Evolutionary conservation across 1,284 basidiomycete species (phyloP), one percentile per base, ranked within the genome.

Genomic region (Boletus sp.): DNA sequence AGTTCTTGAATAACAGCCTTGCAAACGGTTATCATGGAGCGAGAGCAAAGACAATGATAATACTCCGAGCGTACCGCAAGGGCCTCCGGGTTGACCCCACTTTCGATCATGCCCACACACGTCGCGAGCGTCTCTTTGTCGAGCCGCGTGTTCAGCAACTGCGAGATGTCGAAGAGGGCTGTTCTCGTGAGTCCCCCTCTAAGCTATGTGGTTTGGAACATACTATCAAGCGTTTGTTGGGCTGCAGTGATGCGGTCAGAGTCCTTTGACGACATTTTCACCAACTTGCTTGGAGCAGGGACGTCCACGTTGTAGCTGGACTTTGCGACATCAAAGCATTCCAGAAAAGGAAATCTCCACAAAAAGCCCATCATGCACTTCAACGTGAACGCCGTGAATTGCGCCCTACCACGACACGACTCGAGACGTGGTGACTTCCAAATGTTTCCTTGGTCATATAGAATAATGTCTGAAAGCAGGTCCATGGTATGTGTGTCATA

Each of bases 81-180:
- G 2, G 90, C 90, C 59, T 91, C 88, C 5, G 90, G 86, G 59
- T 90, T 91, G 34, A 87, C 86, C 6, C 90, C 90, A 54, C 80
- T 82, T 64, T 93, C 90, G 59, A 93, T 88, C 79, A 93, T 81
- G 49, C 81, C 77, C 14, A 91, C 79, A 61, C 89, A 92, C 7
- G 83, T 89, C 20, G 83, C 84, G 13, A 93, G 77, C 2, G 88
- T 90, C 58, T 90, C 85, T 54, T 84, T 84, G 68, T 91, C 87
- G 23, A 93, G 76, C 45, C 83, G 80, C 0, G 90, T 91, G 59
- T 91, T 88, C 50, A 93, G 68, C 36, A 93, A 68, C 64, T 90
- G 86, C 13, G 90, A 89, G 51, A 93, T 87, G 51, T 91, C 88
- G 59, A 82, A 77, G 26, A 93, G 72, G 52, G 84, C 90, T 93